Percentiles rank a stretch among this genome's conserved stretches.
These are phyloP conservation scores for Coffea humblotiana DNA, from an alignment of 305 asterid genomes.

Conservation along the genomic window DNA sequence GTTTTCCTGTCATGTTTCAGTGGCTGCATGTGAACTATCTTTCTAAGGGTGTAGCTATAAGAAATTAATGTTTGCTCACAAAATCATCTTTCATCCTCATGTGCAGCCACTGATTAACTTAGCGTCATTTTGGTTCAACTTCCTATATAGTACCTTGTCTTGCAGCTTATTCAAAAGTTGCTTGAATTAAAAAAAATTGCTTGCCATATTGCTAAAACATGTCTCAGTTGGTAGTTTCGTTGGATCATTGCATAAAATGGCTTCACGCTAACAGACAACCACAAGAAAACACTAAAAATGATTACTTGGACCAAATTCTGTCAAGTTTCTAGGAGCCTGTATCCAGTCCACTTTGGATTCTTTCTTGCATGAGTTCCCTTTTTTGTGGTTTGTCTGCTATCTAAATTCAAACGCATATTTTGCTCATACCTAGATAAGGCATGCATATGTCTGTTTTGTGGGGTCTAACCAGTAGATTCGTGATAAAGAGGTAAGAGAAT, in stretches of 20 bases:
- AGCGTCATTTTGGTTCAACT: too few relatives aligned
- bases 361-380: neutral
- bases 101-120: too few relatives aligned
- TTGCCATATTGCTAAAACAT: too few relatives aligned
- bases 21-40: neutral
- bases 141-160: neutral
- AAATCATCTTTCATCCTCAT: too few relatives aligned
- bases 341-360: neutral
- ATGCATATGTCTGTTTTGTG: neutral
- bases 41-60: too few relatives aligned
- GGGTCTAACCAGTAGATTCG: neutral
- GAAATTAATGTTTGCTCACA: too few relatives aligned
- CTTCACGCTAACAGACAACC: neutral
- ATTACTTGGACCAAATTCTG: neutral
- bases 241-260: neutral
- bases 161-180: neutral
- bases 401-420: neutral
- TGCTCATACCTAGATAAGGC: neutral
- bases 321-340: neutral
- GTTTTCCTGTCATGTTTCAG: neutral
- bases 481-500: neutral
- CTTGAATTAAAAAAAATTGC: neutral
- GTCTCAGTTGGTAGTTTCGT: neutral
- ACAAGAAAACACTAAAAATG: neutral
- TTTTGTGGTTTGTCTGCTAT: neutral